Conservation (phyloP, 2,329 filamentous ascomycete genomes). For the Colletotrichum nymphaeae region DNA sequence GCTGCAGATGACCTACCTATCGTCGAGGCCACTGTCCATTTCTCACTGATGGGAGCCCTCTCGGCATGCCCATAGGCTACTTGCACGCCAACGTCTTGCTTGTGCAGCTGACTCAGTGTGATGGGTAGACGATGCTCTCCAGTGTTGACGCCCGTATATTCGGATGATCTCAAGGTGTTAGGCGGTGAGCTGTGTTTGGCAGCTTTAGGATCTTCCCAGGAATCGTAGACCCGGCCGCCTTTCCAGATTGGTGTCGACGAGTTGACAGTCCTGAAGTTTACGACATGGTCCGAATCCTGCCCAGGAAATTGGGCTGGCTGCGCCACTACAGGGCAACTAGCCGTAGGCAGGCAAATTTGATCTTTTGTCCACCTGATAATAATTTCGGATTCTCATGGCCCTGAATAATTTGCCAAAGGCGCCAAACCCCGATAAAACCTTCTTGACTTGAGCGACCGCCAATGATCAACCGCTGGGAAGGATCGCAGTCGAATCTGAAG, state of each 20-base stretch:
- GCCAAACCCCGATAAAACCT: background rate
- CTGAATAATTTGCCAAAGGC: background rate
- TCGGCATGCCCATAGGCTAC: background rate
- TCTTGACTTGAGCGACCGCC: background rate
- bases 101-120: background rate
- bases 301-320: background rate
- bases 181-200: background rate
- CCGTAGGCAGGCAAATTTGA: conserved; percentile 8
- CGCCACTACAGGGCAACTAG: conserved; percentile 12
- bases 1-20: background rate
- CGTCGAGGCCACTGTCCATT: background rate
- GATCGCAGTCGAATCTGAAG: background rate
- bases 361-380: background rate
- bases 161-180: background rate
- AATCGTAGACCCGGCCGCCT: background rate
- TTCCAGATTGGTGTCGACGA: background rate
- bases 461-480: background rate
- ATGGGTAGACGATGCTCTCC: background rate
- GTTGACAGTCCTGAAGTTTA: background rate
- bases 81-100: too few relatives aligned
- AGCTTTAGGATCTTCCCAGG: background rate
- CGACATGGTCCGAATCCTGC: conserved; percentile 8
- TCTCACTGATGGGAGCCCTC: background rate
- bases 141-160: background rate
- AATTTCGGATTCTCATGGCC: background rate